Evolutionary conservation across 352 stramenopile species (phyloP).

Genomic region (Globisporangium mamillatum): DNA sequence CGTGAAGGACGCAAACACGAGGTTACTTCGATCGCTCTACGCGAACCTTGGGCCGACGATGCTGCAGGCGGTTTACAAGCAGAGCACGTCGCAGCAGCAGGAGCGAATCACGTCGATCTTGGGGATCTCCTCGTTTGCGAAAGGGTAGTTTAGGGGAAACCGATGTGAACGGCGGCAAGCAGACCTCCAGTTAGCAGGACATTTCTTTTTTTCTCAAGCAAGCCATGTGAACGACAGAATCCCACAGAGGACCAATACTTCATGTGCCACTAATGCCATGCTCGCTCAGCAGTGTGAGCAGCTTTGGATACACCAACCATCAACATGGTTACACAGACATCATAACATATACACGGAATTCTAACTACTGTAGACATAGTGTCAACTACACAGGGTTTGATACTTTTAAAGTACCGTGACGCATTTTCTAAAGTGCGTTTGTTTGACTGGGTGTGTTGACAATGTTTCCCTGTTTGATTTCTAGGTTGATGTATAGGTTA

Average conservation of each 20-base stretch:
- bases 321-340: background rate
- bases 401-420: background rate
- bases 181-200: no score
- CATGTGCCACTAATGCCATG: background rate
- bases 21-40: conserved; percentile 37
- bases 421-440: background rate
- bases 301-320: background rate
- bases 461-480: background rate
- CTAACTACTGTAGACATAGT: background rate
- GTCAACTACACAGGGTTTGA: background rate
- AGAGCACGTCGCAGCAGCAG: conserved; percentile 56
- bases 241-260: background rate
- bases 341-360: background rate
- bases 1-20: conserved; percentile 58
- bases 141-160: background rate
- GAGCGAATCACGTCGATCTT: conserved; percentile 49
- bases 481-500: background rate
- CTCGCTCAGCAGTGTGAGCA: background rate
- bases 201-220: background rate
- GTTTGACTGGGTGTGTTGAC: background rate
- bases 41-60: conserved; percentile 21
- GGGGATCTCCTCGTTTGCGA: conserved; percentile 20
- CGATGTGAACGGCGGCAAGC: no score
- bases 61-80: conserved; percentile 35
- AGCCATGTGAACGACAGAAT: background rate